Evolutionary conservation across 1,284 basidiomycete species (phyloP).

Genomic region (Boletus sp.): DNA sequence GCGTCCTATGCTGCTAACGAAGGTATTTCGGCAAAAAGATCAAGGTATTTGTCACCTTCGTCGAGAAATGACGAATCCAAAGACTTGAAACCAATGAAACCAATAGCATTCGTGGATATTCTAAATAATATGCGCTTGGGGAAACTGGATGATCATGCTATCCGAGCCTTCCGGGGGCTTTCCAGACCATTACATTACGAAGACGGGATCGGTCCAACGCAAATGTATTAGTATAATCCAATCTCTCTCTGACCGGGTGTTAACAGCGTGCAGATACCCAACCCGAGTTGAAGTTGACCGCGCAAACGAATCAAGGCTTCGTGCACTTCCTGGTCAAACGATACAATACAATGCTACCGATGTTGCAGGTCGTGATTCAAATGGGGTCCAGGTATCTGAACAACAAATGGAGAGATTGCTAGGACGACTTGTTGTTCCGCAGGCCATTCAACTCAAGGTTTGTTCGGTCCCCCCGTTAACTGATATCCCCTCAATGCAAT

Average conservation of each 20-base stretch:
- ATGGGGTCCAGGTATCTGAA: conserved; percentile 21
- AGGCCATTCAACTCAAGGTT: conserved; percentile 28
- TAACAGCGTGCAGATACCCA: conserved; percentile 27
- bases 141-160: conserved; percentile 45
- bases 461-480: background rate
- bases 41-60: conserved; percentile 44
- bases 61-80: conserved; percentile 1
- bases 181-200: conserved; percentile 60
- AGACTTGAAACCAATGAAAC: conserved; percentile 30
- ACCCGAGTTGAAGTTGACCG: conserved; percentile 33
- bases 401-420: conserved; percentile 29
- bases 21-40: conserved; percentile 83
- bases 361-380: conserved; percentile 25
- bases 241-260: background rate
- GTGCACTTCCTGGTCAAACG: conserved; percentile 21
- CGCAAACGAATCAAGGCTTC: conserved; percentile 31
- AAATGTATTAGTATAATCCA: conserved; percentile 52
- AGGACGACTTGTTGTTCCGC: conserved; percentile 29
- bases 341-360: conserved; percentile 27
- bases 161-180: conserved; percentile 57
- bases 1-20: conserved; percentile 81
- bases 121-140: conserved; percentile 91
- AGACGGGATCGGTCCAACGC: conserved; percentile 80
- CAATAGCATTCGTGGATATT: conserved; percentile 81
- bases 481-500: conserved; percentile 9